These are phyloP conservation scores for Thelephora aurantiotincta DNA, from an alignment of 768 basidiomycete genomes.

Conservation along the genomic window DNA sequence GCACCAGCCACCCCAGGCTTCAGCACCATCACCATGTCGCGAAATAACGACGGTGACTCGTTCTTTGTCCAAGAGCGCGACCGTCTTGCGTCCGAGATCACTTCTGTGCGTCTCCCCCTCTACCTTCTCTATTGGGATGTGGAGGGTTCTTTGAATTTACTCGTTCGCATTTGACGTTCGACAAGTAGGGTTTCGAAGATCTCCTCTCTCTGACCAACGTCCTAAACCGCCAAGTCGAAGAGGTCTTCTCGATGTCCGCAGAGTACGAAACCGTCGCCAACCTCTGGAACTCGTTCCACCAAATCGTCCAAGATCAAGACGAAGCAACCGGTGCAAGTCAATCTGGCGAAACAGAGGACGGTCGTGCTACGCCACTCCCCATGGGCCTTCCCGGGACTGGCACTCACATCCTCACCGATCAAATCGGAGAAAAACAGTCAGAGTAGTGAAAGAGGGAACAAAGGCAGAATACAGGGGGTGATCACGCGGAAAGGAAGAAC, in stretches of 20 bases:
- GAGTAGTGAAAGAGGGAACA: conserved; percentile 1
- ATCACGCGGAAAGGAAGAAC: too few relatives aligned
- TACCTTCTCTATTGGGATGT: background rate
- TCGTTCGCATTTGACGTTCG: background rate
- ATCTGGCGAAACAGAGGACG: conserved; percentile 8
- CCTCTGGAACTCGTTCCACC: conserved; percentile 72
- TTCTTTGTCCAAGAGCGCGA: conserved; percentile 79
- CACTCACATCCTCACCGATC: conserved; percentile 37
- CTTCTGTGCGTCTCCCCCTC: conserved; percentile 29
- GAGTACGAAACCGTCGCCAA: conserved; percentile 84
- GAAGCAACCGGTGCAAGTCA: conserved; percentile 10
- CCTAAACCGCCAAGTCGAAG: conserved; percentile 83
- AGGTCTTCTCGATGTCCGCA: conserved; percentile 82
- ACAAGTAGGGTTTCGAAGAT: conserved; percentile 73
- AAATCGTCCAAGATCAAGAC: conserved; percentile 44
- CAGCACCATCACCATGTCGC: too few relatives aligned
- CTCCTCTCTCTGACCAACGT: conserved; percentile 73
- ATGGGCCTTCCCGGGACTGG: conserved; percentile 56
- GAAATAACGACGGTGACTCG: conserved; percentile 20
- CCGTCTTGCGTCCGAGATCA: conserved; percentile 58
- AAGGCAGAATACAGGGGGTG: too few relatives aligned
- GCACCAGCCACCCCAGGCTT: too few relatives aligned
- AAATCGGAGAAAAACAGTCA: conserved; percentile 7
- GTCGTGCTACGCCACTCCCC: conserved; percentile 1
- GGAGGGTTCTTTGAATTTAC: too few relatives aligned